Evolutionary conservation across 768 basidiomycete genomes (phyloP).

Genomic region (Phylloporus arenicola): DNA sequence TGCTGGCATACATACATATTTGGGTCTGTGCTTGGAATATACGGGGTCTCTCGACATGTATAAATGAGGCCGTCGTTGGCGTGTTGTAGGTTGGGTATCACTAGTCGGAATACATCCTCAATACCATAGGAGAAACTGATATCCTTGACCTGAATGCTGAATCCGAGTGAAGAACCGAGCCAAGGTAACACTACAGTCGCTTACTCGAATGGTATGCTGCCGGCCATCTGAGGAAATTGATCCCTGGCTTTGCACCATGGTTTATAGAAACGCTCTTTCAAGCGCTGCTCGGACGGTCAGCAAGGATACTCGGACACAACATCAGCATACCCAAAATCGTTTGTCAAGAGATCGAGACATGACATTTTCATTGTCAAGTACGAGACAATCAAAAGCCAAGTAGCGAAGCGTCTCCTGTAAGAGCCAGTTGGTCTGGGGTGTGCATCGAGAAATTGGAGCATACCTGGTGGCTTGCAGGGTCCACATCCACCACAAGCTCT

Average conservation of each 20-base stretch:
- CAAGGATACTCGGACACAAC: background rate
- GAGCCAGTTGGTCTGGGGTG: background rate
- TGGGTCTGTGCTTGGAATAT: conserved; percentile 75
- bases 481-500: conserved; percentile 88
- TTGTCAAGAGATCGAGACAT: conserved; percentile 80
- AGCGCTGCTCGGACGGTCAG: conserved; percentile 31
- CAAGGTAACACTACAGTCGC: conserved; percentile 23
- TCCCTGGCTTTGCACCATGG: conserved; percentile 69
- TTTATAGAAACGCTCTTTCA: conserved; percentile 76
- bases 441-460: conserved; percentile 20
- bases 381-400: conserved; percentile 90
- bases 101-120: conserved; percentile 76
- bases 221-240: conserved; percentile 63
- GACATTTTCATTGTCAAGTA: conserved; percentile 79
- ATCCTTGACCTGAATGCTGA: conserved; percentile 80
- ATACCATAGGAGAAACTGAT: conserved; percentile 85
- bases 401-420: conserved; percentile 73
- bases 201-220: conserved; percentile 76
- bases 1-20: conserved; percentile 87
- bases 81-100: conserved; percentile 83
- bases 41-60: conserved; percentile 81
- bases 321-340: conserved; percentile 75
- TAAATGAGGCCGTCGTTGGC: conserved; percentile 96
- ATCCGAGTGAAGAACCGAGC: conserved; percentile 6
- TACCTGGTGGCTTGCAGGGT: conserved; percentile 68